Evolutionary conservation across 805 yeast genomes (phyloP).

Genomic region (Candida andamanensis): DNA sequence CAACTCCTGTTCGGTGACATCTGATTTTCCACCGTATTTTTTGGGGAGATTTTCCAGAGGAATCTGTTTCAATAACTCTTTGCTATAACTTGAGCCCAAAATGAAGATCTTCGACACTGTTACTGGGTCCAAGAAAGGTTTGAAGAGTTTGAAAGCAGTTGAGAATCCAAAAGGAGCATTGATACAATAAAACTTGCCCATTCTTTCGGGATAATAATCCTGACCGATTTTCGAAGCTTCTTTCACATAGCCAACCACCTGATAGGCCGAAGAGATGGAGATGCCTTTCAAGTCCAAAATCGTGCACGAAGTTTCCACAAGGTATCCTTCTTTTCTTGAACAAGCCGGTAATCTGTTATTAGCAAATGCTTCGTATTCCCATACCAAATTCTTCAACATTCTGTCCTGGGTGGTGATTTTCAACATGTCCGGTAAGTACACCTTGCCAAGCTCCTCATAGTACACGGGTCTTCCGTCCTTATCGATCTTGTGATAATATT

Average conservation of each 20-base stretch:
- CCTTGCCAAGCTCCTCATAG: slow-evolving; percentile 88
- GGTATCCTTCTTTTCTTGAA: slow-evolving; percentile 69
- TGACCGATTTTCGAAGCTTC: slow-evolving; percentile 95
- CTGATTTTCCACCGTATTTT: slow-evolving; percentile 82
- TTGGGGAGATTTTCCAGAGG: slow-evolving; percentile 88
- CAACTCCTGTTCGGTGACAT: slow-evolving; percentile 70
- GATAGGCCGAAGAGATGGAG: slow-evolving; percentile 74
- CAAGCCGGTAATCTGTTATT: slow-evolving; percentile 87
- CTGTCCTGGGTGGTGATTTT: slow-evolving; percentile 92
- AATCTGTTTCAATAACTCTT: slow-evolving; percentile 83
- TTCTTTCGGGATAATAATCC: slow-evolving; percentile 96
- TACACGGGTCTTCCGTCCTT: slow-evolving; percentile 95
- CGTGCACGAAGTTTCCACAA: slow-evolving; percentile 95
- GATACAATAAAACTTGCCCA: slow-evolving; percentile 94
- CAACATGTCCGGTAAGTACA: slow-evolving; percentile 84
- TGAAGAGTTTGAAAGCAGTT: slow-evolving; percentile 84
- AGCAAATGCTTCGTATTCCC: slow-evolving; percentile 94
- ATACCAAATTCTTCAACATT: slow-evolving; percentile 89
- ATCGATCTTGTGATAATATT: slow-evolving; percentile 95
- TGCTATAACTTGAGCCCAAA: slow-evolving; percentile 69
- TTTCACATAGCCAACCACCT: slow-evolving; percentile 79
- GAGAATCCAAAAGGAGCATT: slow-evolving; percentile 98
- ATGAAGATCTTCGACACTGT: slow-evolving; percentile 93
- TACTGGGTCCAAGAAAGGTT: slow-evolving; percentile 94
- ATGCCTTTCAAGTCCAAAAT: slow-evolving; percentile 93